Conservation (phyloP, 345 rosid genomes). For the Eucalyptus camaldulensis region DNA sequence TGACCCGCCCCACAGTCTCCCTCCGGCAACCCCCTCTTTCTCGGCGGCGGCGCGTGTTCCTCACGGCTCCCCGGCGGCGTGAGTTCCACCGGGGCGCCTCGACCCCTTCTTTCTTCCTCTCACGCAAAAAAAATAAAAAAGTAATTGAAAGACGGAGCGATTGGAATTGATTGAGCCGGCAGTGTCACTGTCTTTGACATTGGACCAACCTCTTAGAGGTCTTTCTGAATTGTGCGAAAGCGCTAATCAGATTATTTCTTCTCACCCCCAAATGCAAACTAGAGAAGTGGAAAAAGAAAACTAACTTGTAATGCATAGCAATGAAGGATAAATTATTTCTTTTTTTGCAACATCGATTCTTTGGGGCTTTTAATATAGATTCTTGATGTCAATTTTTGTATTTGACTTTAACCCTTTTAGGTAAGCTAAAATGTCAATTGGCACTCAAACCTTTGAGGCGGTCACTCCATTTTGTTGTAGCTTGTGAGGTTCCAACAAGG, state of each 20-base stretch:
- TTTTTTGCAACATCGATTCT: background rate
- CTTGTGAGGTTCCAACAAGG: background rate
- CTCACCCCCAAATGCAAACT: background rate
- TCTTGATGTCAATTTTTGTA: background rate
- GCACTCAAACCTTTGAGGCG: background rate
- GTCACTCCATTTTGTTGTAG: background rate
- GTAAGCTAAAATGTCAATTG: background rate
- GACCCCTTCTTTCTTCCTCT: background rate
- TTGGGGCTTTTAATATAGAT: background rate
- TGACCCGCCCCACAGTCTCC: background rate
- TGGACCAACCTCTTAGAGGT: background rate
- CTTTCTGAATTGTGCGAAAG: rapidly evolving
- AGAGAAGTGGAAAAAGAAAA: background rate
- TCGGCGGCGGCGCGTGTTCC: background rate
- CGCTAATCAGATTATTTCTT: rapidly evolving
- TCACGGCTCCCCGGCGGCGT: background rate
- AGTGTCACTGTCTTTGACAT: background rate
- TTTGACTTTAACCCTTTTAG: background rate
- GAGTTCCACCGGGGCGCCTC: background rate
- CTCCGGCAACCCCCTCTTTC: background rate
- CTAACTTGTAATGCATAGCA: background rate
- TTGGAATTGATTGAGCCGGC: background rate
- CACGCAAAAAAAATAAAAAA: rapidly evolving
- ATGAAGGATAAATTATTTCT: background rate
- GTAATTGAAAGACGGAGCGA: background rate